A percentile compares a stretch with the other conserved stretches of the same genome.
phyloP scores from a whole-genome alignment of 495 filamentous ascomycete species.

The Pyrenula massariospora region DNA sequence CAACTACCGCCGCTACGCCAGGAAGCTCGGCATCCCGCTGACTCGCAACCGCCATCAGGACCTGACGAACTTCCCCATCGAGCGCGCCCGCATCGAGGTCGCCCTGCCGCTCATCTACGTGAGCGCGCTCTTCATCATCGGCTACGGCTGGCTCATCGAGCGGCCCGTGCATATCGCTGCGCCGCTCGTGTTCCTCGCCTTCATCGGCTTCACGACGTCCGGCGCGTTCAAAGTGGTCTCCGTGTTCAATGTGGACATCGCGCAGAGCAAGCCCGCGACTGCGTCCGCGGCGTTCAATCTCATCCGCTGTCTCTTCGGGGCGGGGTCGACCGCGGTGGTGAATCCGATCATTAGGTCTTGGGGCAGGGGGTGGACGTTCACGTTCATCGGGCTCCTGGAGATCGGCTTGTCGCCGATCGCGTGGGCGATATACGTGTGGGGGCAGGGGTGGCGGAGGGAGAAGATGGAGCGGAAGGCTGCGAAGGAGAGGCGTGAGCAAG shows the following conservation, averaged over 20 bases:
- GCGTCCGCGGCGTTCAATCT: constrained; percentile 63
- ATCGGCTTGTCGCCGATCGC: constrained; percentile 16
- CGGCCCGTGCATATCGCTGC: constrained; percentile 27
- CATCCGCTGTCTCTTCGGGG: constrained; percentile 53
- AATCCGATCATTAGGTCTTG: constrained; percentile 47
- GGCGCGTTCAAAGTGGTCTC: constrained; percentile 26
- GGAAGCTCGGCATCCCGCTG: constrained; percentile 16
- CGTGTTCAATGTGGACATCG: constrained; percentile 48
- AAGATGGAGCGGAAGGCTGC: not conserved
- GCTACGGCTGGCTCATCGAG: constrained; percentile 42
- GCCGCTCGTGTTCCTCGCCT: constrained; percentile 45
- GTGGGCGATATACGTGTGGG: constrained; percentile 21
- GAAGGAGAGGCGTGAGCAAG: not conserved
- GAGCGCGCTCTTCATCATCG: constrained; percentile 28
- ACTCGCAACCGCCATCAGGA: constrained; percentile 29
- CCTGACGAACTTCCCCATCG: constrained; percentile 27
- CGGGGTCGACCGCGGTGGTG: constrained; percentile 45
- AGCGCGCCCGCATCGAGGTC: constrained; percentile 28
- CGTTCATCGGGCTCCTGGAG: constrained; percentile 23
- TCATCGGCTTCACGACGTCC: constrained; percentile 37
- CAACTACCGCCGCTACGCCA: constrained; percentile 27
- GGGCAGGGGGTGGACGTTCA: constrained; percentile 40
- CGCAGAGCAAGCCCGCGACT: constrained; percentile 44
- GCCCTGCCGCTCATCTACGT: constrained; percentile 30
- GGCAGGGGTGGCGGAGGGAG: constrained; percentile 18